Conservation (phyloP, 208 protist genomes). For the Leishmania gerbilli region DNA sequence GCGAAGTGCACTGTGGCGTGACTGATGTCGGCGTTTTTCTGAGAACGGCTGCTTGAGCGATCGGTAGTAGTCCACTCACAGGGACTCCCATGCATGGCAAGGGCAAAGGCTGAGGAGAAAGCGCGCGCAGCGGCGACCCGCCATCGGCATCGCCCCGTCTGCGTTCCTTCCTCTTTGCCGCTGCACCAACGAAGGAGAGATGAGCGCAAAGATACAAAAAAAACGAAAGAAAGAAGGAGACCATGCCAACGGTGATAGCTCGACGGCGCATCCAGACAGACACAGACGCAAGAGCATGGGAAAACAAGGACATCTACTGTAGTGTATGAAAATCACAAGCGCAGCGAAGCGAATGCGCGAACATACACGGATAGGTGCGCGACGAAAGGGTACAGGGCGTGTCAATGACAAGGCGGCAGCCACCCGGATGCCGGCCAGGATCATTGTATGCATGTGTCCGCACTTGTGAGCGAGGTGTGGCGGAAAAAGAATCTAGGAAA, state of each 20-base stretch:
- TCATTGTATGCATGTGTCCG: not conserved
- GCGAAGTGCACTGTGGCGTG: not conserved
- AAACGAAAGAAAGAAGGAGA: not conserved
- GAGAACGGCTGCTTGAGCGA: not conserved
- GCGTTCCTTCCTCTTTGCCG: not conserved
- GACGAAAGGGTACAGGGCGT: not conserved
- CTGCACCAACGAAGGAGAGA: not conserved
- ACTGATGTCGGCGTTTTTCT: not conserved
- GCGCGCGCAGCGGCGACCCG: not conserved
- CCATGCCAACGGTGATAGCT: not conserved
- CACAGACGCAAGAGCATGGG: not conserved
- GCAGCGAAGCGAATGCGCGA: not conserved
- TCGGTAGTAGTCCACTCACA: not conserved
- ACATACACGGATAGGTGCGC: constrained; percentile 3
- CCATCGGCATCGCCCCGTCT: not conserved
- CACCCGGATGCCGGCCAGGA: not conserved
- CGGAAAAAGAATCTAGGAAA: constrained; percentile 9
- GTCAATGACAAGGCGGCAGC: not conserved
- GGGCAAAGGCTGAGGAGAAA: not conserved
- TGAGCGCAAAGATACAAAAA: not conserved
- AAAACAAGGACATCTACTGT: not conserved
- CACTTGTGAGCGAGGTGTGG: not conserved
- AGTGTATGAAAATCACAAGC: not conserved
- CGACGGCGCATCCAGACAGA: not conserved
- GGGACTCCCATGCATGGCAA: not conserved